Base-by-base conservation (phyloP, 2,329 filamentous ascomycete species). In the Ophiosphaerella herpotricha region DNA sequence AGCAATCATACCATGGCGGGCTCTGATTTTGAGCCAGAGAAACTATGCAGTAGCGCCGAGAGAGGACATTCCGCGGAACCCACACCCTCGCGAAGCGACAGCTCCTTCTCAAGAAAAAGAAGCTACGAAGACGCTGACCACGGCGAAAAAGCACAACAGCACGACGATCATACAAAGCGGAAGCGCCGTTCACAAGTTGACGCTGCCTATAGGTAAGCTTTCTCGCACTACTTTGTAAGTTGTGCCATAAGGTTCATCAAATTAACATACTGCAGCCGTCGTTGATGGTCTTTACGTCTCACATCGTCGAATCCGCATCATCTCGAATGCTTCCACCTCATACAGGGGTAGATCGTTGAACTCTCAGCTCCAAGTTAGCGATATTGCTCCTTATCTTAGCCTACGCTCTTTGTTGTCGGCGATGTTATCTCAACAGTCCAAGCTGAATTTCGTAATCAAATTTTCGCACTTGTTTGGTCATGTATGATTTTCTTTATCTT, bases 171-270 rank as follows among this genome's bases (percentile, higher is more conserved):
- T 31, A 63, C 64, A 13, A 71, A 66, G 51, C 66, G 71, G 13
- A 74, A 74, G 52, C 58, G 71, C 43, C 67, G 69, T 39, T 64
- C 68, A 23, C 64, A 68, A 46, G 67, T 71, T 7, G 71, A 67
- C 49, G 59, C 68, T 39, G 71, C 64, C 33, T 74, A 74, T 41
- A 67, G 70, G 68, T 72, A 62, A 63, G 62, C 12, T 39, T 26
- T 14, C 32, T 4, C 31, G 33, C 11, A 12, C 2, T 36, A 11
- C 16, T 21, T 26, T 24, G 14, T 8, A 3, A 5, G 29, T 9
- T 40, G 41, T 16, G 8, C 12, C n/a, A 40, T 37, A 8, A 34
- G 23, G 5, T 5, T 29, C 26, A 29, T 29, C 36, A 41, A 37
- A 31, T 50, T 57, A 40, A 57, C 41, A 14, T 12, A 18, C 43